Evolutionary conservation across 2,329 filamentous ascomycete species (phyloP), one percentile per base, ranked within the genome.

Genomic region (Aureobasidium sp.): DNA sequence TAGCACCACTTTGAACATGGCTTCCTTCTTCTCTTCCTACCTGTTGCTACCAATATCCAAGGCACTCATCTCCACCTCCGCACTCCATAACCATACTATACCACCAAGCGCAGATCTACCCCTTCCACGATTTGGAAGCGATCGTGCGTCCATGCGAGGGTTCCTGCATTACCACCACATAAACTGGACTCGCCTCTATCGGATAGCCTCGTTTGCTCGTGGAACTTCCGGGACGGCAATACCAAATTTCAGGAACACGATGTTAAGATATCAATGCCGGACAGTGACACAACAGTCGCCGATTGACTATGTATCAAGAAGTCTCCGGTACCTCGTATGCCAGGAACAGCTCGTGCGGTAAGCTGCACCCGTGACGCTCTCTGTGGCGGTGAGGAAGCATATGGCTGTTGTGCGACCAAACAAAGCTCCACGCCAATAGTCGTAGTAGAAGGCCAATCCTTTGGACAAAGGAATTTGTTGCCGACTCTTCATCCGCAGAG

Each of bases 311-410:
- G 53, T 57, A 41, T 57, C 41, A 36, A 10, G n/a, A 36, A 27
- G 11, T 27, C 27, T n/a, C 34, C 53, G 21, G 54, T 15, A 37
- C 36, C 30, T 57, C 39, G 11, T 45, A 58, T 58, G 54, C 32
- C 21, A 58, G 42, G 54, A 39, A 48, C 42, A 59, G 57, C 57
- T 59, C 57, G 45, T 50, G 57, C 57, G 45, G 44, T 5, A 41
- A 59, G 34, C 45, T 59, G 57, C 57, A 59, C 44, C 36, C 45
- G 32, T 47, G 53, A 57, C 39, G 15, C 36, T 44, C 30, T 48
- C 37, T 48, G 54, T 50, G 57, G 57, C 57, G 45, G 57, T 59
- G 57, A 59, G 37, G 27, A 59, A 50, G 45, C 57, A 59, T 32
- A 50, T 41, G 45, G 45, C 57, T 59, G 57, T 50, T 16, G 57